Conservation (phyloP, 2,329 filamentous ascomycete species). For the Amylocarpus encephaloides region DNA sequence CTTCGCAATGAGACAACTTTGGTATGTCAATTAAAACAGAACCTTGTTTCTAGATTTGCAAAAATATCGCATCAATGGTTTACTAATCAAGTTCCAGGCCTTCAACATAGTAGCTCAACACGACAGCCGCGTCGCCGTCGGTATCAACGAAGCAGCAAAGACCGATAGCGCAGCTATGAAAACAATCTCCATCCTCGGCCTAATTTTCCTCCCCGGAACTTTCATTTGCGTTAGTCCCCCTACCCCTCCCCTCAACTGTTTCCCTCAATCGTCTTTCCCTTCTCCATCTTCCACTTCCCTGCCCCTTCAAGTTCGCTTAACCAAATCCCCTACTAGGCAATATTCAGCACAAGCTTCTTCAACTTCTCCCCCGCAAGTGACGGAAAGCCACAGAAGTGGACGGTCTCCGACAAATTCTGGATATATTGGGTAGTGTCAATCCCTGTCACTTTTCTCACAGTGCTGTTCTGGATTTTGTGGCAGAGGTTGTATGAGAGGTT, state of each 20-base stretch:
- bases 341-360: constrained; percentile 3
- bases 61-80: too few relatives aligned
- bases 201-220: constrained; percentile 53
- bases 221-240: constrained; percentile 39
- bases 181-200: constrained; percentile 5
- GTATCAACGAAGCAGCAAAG: constrained; percentile 37
- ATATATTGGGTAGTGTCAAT: constrained; percentile 2
- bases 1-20: constrained; percentile 11
- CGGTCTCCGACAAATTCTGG: constrained; percentile 1
- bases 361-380: neutral
- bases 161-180: constrained; percentile 42
- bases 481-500: neutral
- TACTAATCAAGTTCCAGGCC: too few relatives aligned
- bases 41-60: too few relatives aligned
- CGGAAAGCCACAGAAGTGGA: neutral
- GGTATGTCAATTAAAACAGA: too few relatives aligned
- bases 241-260: neutral
- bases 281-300: too few relatives aligned
- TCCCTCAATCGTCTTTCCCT: too few relatives aligned
- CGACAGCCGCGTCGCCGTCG: constrained; percentile 35
- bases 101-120: constrained; percentile 41
- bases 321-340: neutral
- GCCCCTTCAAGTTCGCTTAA: neutral
- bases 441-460: neutral
- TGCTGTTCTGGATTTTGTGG: constrained; percentile 10